Base-by-base conservation (phyloP, 2,329 filamentous ascomycete species). In the Talaromyces sp. region DNA sequence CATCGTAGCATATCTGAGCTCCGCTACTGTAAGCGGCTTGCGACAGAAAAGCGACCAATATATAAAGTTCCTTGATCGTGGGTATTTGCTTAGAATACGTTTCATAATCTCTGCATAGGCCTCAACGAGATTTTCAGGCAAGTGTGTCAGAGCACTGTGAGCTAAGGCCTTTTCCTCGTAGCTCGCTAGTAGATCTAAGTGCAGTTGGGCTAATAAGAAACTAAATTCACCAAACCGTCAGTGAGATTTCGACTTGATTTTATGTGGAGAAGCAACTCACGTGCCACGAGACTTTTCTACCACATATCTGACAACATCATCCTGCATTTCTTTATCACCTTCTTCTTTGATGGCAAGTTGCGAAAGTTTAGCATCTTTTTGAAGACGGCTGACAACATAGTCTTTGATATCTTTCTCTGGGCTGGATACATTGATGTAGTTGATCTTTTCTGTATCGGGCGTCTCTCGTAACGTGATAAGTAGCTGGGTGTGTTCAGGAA, bases 51-150 rank as follows among this genome's bases (percentile, higher is more conserved):
- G 52, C 1, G 69, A 67, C 74, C 74, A 75, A 41, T 71, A 75
- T 2, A 75, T 60, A 35, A 65, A 72, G 2, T 70, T 69, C 16
- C 58, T 70, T 5, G 71, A 72, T 9, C 19, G 56, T 3, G 67
- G 54, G 22, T 68, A 71, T 13, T 68, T 65, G 31, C 72, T 73
- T 0, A 72, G 68, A 8, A 75, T 59, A 16, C 69, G 70, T 6
- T 70, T 75, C 72, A 75, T 74, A 1, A 72, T 62, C 58, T 75
- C 74, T 1, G 69, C 72, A 31, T 75, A 75, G 3, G 73, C 70
- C 3, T 75, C 74, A 22, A 22, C 69, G 0, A 75, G 59, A 22
- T 59, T 75, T 31, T 73, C 70, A 0, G 74, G 72, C 2, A 75
- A 48, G 35, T 74, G 71, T 1, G 62, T 8, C 2, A 75, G 67